Base-by-base conservation (phyloP, 2,329 filamentous ascomycete genomes). In the Capronia americana region DNA sequence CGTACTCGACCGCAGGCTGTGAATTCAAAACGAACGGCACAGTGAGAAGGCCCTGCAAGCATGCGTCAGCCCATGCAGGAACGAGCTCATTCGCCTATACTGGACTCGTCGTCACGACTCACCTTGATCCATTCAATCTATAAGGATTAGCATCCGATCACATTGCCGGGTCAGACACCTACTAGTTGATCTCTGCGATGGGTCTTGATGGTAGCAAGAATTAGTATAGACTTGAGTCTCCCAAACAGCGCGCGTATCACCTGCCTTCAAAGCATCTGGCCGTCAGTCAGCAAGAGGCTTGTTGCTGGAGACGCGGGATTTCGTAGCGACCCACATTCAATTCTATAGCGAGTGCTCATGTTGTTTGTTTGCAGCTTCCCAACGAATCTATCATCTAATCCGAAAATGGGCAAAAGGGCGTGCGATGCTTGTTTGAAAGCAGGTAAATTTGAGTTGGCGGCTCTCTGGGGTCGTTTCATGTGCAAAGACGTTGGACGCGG, bases 1-100 rank as follows among this genome's bases (percentile, higher is more conserved):
- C 90, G 74, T 94, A 93, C 50, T 93, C 87, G 23, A 92, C 92
- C 0, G 92, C 96, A 3, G 95, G 95, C 76, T 98, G 93, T 1
- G 94, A 97, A 78, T 97, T 93, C 61, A 99, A 87, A 46, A 99
- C 94, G 76, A 99, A 99, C 0, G 95, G 95, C 0, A 98, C 94
- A 1, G 95, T 95, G 12, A 98, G 84, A 3, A 98, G 86, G 46
- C 90, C 92, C 78, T 81, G 24, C 63, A 44, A 44, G 38, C 38
- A 3, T 74, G 56, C 34, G 14, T 59, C 32, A 54, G 32, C 51
- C 14, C 4, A 12, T 24, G 28, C 17, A 55, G 20, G 20, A 26
- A 8, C 61, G 20, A 24, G 38, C 6, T n/a, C 38, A n/a, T 44
- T n/a, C 7, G 38, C 1, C 17, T 7, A 6, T 17, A 17, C 14